Evolutionary conservation across 2,329 filamentous ascomycete species (phyloP).

Genomic region (Colletotrichum chrysophilum): DNA sequence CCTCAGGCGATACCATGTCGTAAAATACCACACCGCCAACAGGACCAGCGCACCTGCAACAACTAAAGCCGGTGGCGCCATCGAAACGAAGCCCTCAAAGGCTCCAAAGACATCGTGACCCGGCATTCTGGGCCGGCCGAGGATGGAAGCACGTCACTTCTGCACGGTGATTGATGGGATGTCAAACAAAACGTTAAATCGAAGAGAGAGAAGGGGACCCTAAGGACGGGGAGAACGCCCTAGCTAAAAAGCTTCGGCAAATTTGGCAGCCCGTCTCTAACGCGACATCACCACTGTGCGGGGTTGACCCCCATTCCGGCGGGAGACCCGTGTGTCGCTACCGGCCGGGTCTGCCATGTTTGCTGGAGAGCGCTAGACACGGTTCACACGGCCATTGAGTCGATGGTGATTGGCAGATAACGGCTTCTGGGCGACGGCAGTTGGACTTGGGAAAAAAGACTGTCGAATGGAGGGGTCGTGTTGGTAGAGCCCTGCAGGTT

Average conservation of each 20-base stretch:
- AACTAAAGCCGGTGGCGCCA: rapidly evolving
- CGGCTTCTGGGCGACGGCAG: neutral
- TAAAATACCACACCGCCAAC: neutral
- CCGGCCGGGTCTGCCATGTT: neutral
- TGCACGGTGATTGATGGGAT: neutral
- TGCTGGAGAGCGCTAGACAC: neutral
- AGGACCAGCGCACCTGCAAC: neutral
- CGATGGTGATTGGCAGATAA: neutral
- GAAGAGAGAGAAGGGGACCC: neutral
- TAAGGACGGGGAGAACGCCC: neutral
- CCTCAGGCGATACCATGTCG: slow-evolving; percentile 32
- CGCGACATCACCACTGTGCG: neutral
- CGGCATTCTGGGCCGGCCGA: neutral
- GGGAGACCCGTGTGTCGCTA: neutral
- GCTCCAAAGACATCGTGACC: neutral
- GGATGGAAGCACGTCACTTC: neutral
- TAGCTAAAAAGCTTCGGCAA: neutral
- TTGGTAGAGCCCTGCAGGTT: neutral
- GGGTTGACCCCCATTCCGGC: neutral
- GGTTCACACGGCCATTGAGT: neutral
- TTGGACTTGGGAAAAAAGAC: neutral
- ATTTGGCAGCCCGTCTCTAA: neutral
- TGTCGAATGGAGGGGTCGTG: neutral
- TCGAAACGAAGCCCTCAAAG: neutral
- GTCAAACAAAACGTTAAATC: neutral